These are phyloP conservation scores for Melastoma candidum DNA, from an alignment of 441 rosid species.

Conservation along the genomic window DNA sequence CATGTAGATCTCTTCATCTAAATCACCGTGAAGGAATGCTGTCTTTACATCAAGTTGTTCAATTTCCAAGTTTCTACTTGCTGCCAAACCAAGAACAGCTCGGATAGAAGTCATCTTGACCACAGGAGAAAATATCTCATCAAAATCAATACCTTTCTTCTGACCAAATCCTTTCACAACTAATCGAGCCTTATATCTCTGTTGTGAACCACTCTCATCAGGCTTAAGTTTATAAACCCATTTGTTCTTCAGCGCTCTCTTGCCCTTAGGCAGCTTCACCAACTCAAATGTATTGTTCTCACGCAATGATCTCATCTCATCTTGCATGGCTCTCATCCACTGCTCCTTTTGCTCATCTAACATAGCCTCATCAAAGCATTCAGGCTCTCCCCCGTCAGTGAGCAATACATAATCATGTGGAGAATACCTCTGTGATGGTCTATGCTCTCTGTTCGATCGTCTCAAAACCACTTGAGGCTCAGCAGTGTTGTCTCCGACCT, in stretches of 20 bases:
- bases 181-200: background rate
- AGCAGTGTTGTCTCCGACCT: too few species aligned
- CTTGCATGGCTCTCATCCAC: background rate
- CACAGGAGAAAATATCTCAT: too few species aligned
- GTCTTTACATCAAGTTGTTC: constrained; percentile 1
- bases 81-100: too few species aligned
- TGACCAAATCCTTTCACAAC: background rate
- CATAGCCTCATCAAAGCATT: too few species aligned
- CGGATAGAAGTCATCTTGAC: too few species aligned
- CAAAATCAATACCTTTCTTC: background rate
- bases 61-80: background rate
- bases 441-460: background rate
- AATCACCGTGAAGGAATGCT: background rate
- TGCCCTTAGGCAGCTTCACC: constrained; percentile 3
- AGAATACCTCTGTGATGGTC: background rate
- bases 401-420: background rate
- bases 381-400: too few species aligned
- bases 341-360: too few species aligned
- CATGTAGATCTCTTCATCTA: background rate
- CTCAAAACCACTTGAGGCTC: background rate
- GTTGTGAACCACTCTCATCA: background rate
- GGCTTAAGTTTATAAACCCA: background rate
- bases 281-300: background rate
- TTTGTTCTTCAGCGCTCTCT: background rate
- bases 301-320: background rate